These are phyloP conservation scores for Mycena rosella DNA, from an alignment of 768 basidiomycete genomes.

Conservation along the genomic window DNA sequence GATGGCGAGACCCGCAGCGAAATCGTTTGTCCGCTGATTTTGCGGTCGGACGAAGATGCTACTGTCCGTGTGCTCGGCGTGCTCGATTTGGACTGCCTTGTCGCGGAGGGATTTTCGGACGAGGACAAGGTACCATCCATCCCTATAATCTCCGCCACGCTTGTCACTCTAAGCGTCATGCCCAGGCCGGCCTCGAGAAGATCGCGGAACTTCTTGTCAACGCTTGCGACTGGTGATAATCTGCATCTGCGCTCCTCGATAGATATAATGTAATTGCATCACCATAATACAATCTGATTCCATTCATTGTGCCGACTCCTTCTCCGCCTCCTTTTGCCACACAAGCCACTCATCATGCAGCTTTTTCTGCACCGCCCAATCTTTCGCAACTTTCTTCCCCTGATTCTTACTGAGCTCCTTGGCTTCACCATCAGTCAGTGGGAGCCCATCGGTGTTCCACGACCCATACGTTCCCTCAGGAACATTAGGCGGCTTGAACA, in stretches of 20 bases:
- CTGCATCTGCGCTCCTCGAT: too few relatives aligned
- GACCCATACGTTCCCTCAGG: conserved; percentile 78
- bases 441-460: conserved; percentile 90
- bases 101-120: conserved; percentile 75
- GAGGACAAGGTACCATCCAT: conserved; percentile 65
- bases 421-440: conserved; percentile 86
- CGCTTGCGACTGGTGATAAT: conserved; percentile 71
- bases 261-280: background rate
- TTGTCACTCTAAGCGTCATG: background rate
- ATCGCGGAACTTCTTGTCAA: conserved; percentile 76
- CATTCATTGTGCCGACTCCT: conserved; percentile 5
- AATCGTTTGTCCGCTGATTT: conserved; percentile 84
- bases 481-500: conserved; percentile 89
- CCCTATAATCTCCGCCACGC: conserved; percentile 18
- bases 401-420: conserved; percentile 87
- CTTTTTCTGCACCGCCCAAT: conserved; percentile 79
- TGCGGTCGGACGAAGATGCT: conserved; percentile 45
- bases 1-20: conserved; percentile 93
- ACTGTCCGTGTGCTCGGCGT: conserved; percentile 61
- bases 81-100: conserved; percentile 90
- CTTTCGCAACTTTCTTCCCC: conserved; percentile 83
- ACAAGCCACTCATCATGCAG: conserved; percentile 86
- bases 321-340: conserved; percentile 60
- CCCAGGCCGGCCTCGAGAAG: conserved; percentile 71
- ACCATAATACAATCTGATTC: conserved; percentile 11